A percentile compares a stretch with the other conserved stretches of the same genome.
phyloP scores from a whole-genome alignment of 306 rosid genomes.

The Boehmeria nivea region DNA sequence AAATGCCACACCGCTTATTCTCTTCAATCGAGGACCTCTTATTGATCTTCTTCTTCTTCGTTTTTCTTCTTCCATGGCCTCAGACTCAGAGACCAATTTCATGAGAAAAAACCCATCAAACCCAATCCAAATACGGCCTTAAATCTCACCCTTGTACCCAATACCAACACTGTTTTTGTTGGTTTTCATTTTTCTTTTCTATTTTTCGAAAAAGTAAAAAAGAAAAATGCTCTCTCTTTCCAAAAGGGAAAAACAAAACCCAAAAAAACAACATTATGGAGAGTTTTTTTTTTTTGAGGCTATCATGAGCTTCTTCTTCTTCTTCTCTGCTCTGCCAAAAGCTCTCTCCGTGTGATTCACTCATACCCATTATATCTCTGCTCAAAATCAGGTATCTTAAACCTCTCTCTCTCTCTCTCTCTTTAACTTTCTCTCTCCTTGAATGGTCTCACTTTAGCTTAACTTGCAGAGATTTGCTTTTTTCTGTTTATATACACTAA shows the following conservation, averaged over 20 bases:
- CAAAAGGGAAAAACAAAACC: not conserved
- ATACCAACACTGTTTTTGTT: not conserved
- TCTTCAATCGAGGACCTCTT: slow-evolving; percentile 75
- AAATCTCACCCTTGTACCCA: not conserved
- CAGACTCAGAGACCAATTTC: not conserved
- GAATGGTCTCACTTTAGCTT: slow-evolving; percentile 11
- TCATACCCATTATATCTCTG: slow-evolving; percentile 9
- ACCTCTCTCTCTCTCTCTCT: slow-evolving; percentile 20
- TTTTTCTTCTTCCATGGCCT: slow-evolving; percentile 35
- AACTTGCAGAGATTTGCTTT: slow-evolving; percentile 12
- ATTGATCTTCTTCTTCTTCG: slow-evolving; percentile 25
- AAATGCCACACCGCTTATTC: slow-evolving; percentile 60
- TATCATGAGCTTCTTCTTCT: slow-evolving; percentile 26
- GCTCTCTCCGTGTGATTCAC: slow-evolving; percentile 24
- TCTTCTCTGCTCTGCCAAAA: slow-evolving; percentile 25
- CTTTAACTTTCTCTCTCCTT: slow-evolving; percentile 19
- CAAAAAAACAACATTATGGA: slow-evolving; percentile 7
- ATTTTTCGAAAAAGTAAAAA: slow-evolving; percentile 22
- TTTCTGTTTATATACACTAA: no score
- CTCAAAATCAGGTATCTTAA: slow-evolving; percentile 47
- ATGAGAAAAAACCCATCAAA: no score
- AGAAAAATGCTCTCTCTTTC: slow-evolving; percentile 17
- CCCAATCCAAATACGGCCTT: slow-evolving; percentile 13
- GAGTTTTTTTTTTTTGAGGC: slow-evolving; percentile 29
- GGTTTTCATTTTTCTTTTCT: not conserved